Conservation (phyloP, 1,139 yeast species). For the Hansenula sp. region DNA sequence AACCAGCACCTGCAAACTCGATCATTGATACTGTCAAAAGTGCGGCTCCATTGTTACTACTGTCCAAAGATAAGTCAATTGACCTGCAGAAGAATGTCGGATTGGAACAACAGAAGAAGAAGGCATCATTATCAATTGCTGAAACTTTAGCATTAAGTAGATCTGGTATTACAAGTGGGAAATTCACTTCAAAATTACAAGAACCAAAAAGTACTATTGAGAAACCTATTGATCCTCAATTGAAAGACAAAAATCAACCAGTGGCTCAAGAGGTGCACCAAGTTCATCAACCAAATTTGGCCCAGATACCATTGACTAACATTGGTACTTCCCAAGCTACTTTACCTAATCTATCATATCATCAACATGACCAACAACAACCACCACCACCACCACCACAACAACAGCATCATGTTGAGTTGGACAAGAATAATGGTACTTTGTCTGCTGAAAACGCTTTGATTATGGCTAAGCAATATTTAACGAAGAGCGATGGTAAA, state of each 20-base stretch:
- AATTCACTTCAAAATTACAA: slow-evolving; percentile 21
- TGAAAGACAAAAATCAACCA: too few species aligned
- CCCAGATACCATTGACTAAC: not conserved
- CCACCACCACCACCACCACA: not conserved
- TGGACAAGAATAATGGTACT: not conserved
- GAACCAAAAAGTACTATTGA: slow-evolving; percentile 6
- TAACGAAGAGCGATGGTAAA: slow-evolving; percentile 16
- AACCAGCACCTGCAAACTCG: slow-evolving; percentile 19
- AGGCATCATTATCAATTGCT: slow-evolving; percentile 46
- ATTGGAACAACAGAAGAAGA: slow-evolving; percentile 15
- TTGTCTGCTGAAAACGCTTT: slow-evolving; percentile 33
- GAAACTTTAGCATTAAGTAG: slow-evolving; percentile 61
- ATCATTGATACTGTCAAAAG: slow-evolving; percentile 19
- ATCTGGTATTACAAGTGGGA: slow-evolving; percentile 33
- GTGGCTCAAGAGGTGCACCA: not conserved
- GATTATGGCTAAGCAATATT: slow-evolving; percentile 36
- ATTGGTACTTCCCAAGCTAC: not conserved
- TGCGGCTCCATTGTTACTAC: slow-evolving; percentile 15
- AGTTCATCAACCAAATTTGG: not conserved
- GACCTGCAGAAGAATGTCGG: slow-evolving; percentile 16
- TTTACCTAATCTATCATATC: not conserved
- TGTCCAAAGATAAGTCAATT: slow-evolving; percentile 21
- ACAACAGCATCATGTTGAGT: not conserved
- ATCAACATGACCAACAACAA: not conserved
- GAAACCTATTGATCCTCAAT: not conserved